Conservation (phyloP, 2,329 filamentous ascomycete species). For the Hymenoscyphus linearis region DNA sequence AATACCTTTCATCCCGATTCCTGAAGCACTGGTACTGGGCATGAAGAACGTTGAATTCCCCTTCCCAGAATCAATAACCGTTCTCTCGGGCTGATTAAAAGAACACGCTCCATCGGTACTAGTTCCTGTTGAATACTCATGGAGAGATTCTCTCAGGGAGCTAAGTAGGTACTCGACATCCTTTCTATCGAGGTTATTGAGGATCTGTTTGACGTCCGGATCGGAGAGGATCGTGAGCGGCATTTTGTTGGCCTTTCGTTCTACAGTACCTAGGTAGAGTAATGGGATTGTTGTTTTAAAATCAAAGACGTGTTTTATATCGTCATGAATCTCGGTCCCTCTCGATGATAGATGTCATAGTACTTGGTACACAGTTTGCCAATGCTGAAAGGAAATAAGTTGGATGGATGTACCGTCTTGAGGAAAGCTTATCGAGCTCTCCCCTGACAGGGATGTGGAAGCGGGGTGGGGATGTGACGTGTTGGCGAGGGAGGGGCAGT, state of each 20-base stretch:
- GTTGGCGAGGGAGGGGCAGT: neutral
- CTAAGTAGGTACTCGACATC: constrained; percentile 50
- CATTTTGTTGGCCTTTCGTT: no score
- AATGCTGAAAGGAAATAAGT: neutral
- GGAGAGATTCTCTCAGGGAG: constrained; percentile 46
- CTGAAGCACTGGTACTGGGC: constrained; percentile 59
- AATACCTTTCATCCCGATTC: constrained; percentile 64
- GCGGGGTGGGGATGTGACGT: neutral
- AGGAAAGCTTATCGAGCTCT: neutral
- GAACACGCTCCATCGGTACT: constrained; percentile 34
- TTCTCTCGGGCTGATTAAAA: constrained; percentile 51
- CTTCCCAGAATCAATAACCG: constrained; percentile 43
- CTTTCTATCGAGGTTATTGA: constrained; percentile 47
- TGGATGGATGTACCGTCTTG: neutral
- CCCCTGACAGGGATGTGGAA: neutral
- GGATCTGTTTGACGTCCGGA: constrained; percentile 47
- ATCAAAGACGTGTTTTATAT: neutral
- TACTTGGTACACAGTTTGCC: neutral
- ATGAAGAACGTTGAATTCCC: constrained; percentile 65
- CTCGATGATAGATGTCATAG: neutral
- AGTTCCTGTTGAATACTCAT: constrained; percentile 56
- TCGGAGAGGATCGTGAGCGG: constrained; percentile 55
- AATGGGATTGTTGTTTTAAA: no score
- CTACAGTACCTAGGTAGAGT: no score
- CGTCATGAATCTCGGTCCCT: neutral